phyloP scores from a whole-genome alignment of 1,284 basidiomycete genomes.

The Microbotryum saponariae region DNA sequence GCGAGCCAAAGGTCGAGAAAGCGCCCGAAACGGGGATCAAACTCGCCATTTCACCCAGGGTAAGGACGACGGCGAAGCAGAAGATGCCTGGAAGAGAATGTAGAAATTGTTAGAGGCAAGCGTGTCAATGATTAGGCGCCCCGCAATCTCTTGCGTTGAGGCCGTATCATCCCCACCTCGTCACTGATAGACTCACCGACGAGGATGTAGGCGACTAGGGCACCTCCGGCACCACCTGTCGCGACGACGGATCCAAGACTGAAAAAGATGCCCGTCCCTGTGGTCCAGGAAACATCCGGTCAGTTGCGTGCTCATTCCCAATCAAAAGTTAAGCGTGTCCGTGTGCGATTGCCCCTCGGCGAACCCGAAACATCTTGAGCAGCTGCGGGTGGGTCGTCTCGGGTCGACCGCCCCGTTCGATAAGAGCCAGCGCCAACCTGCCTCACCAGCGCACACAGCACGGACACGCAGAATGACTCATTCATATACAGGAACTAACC shows the following conservation, averaged over 20 bases:
- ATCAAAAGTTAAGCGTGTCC: not conserved
- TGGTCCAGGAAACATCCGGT: not conserved
- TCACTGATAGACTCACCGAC: not conserved
- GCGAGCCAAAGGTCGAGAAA: slow-evolving; percentile 13
- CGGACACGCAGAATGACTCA: not conserved
- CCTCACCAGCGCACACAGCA: too few species aligned
- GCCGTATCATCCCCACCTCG: not conserved
- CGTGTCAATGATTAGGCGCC: not conserved
- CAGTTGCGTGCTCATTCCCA: not conserved
- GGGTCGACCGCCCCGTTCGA: too few species aligned
- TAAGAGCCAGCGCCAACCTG: too few species aligned
- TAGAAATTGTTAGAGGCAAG: not conserved
- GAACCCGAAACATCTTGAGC: not conserved
- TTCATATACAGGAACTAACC: not conserved
- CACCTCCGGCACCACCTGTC: slow-evolving; percentile 21
- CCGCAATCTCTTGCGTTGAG: not conserved
- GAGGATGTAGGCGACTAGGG: slow-evolving; percentile 13
- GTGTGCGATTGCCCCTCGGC: not conserved
- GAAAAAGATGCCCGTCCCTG: slow-evolving; percentile 10
- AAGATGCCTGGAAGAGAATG: not conserved
- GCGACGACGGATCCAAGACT: slow-evolving; percentile 16
- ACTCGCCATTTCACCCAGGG: slow-evolving; percentile 19
- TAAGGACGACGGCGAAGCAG: slow-evolving; percentile 11
- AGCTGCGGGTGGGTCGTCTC: not conserved
- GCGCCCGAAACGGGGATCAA: slow-evolving; percentile 14